phyloP scores from a whole-genome alignment of 345 rosid species.

The Heritiera fomes region DNA sequence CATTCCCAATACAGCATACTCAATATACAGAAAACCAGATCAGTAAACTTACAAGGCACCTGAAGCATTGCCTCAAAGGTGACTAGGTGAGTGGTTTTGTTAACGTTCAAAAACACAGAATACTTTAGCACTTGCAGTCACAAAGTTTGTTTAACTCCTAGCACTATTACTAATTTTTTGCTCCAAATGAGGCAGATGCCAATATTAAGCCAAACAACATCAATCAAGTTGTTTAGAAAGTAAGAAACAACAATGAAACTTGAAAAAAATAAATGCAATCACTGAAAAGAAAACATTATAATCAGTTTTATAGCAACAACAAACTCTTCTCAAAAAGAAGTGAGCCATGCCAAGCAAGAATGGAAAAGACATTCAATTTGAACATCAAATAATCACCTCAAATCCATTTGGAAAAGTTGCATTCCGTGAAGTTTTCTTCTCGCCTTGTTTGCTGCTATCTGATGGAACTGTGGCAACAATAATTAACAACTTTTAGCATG shows the following conservation, averaged over 20 bases:
- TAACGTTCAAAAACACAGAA: background rate
- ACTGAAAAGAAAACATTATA: background rate
- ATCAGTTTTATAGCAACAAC: background rate
- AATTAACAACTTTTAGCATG: slow-evolving; percentile 9
- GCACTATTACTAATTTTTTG: background rate
- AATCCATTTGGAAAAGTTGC: slow-evolving; percentile 75
- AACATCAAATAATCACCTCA: slow-evolving; percentile 49
- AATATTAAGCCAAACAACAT: background rate
- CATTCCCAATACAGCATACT: background rate
- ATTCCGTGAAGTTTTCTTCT: slow-evolving; percentile 38
- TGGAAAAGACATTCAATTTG: background rate
- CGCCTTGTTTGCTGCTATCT: slow-evolving; percentile 38
- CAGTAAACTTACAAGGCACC: background rate
- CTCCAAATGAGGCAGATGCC: slow-evolving; percentile 2
- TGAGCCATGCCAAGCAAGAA: background rate
- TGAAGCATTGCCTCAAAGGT: background rate
- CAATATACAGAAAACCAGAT: background rate
- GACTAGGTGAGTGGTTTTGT: background rate
- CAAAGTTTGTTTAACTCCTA: background rate
- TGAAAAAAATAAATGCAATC: background rate
- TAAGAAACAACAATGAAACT: background rate
- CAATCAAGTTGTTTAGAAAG: background rate
- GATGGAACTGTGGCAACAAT: slow-evolving; percentile 31
- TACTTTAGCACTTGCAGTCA: background rate
- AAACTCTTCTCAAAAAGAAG: background rate